Evolutionary conservation across 1,284 basidiomycete species (phyloP).

Genomic region (Ceratobasidium sp.): DNA sequence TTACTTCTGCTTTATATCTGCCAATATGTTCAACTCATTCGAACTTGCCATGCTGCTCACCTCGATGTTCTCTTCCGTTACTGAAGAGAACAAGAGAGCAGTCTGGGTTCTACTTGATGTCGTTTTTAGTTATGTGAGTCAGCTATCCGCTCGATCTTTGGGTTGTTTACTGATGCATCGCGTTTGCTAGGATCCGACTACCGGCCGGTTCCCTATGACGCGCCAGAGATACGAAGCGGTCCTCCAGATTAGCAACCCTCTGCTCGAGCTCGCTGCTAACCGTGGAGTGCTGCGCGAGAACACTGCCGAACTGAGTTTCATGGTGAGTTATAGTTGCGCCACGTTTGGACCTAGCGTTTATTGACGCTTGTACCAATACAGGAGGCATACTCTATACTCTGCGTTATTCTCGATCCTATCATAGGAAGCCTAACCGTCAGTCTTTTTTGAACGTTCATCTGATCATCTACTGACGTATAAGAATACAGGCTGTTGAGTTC

Average conservation of each 20-base stretch:
- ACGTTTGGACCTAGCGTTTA: neutral
- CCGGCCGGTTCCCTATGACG: constrained; percentile 4
- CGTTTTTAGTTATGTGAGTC: constrained; percentile 7
- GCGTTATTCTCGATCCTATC: no score
- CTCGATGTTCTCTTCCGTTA: constrained; percentile 11
- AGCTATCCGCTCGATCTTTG: neutral
- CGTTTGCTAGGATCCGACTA: neutral
- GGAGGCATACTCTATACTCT: no score
- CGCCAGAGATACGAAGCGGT: neutral
- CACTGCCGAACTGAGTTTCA: neutral
- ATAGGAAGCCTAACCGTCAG: no score
- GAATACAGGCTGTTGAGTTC: no score
- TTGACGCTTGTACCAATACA: no score
- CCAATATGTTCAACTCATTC: neutral
- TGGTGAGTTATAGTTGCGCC: neutral
- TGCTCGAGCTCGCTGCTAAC: neutral
- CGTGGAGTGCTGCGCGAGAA: neutral
- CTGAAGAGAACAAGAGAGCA: neutral
- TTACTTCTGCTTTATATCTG: neutral
- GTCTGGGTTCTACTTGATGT: neutral
- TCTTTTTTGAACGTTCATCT: no score
- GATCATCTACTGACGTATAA: no score
- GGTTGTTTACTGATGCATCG: neutral
- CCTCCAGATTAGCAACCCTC: neutral
- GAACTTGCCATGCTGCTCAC: neutral